Conservation (phyloP, 768 basidiomycete genomes). For the Hydnomerulius pinastri region DNA sequence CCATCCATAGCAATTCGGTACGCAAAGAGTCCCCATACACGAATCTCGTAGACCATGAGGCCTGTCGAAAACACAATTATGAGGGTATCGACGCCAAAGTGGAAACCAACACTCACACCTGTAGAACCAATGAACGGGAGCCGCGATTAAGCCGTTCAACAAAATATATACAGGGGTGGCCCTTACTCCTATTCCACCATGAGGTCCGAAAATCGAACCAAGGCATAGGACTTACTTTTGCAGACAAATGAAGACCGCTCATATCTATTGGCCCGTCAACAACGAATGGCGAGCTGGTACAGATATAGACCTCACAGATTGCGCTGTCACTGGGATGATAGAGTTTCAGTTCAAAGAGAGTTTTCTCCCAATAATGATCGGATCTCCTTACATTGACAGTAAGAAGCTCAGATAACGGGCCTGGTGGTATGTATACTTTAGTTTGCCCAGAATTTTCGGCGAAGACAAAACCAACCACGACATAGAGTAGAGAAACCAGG, state of each 20-base stretch:
- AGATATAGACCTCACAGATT: constrained; percentile 16
- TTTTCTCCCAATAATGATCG: background rate
- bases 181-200: no score
- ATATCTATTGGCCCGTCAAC: background rate
- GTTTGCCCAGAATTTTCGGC: background rate
- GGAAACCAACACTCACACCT: constrained; percentile 13
- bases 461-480: constrained; percentile 3
- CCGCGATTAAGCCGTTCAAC: no score
- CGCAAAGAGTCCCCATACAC: constrained; percentile 13
- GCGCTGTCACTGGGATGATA: constrained; percentile 7
- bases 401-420: constrained; percentile 18
- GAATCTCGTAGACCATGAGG: constrained; percentile 15
- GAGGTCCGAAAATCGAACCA: no score
- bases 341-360: background rate
- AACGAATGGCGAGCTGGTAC: no score
- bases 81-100: background rate
- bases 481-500: constrained; percentile 17
- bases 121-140: background rate
- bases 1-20: constrained; percentile 22
- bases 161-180: no score
- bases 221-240: no score
- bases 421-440: background rate
- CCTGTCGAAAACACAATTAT: constrained; percentile 7
- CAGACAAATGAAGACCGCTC: no score
- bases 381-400: constrained; percentile 10